phyloP scores from a whole-genome alignment of 495 filamentous ascomycete genomes.

The Penicillium arizonense region DNA sequence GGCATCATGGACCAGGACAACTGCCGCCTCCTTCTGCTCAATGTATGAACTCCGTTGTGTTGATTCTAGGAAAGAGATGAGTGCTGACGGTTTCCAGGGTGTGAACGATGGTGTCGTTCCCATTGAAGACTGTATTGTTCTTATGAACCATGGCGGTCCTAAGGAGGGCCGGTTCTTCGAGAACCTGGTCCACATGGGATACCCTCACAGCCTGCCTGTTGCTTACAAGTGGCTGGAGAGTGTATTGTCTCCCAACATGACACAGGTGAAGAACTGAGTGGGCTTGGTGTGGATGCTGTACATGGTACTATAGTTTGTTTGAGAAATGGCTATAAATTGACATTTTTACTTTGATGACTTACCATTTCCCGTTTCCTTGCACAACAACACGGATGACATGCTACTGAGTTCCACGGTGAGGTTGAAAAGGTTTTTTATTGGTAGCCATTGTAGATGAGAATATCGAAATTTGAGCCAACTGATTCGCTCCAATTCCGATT shows the following conservation, averaged over 20 bases:
- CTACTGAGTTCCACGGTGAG: background rate
- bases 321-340: background rate
- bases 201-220: slow-evolving; percentile 45
- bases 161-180: slow-evolving; percentile 72
- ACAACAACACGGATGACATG: background rate
- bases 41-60: slow-evolving; percentile 43
- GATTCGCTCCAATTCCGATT: slow-evolving; percentile 7
- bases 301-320: background rate
- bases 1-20: slow-evolving; percentile 64
- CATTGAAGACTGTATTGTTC: slow-evolving; percentile 70
- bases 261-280: slow-evolving; percentile 23
- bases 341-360: background rate
- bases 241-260: slow-evolving; percentile 25
- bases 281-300: background rate
- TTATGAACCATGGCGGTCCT: slow-evolving; percentile 66
- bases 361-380: background rate
- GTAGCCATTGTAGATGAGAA: background rate
- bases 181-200: slow-evolving; percentile 63
- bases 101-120: slow-evolving; percentile 71
- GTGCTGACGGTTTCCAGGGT: slow-evolving; percentile 44
- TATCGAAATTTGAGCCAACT: background rate
- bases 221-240: slow-evolving; percentile 39
- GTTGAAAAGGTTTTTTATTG: background rate
- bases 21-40: slow-evolving; percentile 64
- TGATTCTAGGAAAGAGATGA: background rate